phyloP scores from a whole-genome alignment of 352 stramenopile species.

The Globisporangium orthogonon region DNA sequence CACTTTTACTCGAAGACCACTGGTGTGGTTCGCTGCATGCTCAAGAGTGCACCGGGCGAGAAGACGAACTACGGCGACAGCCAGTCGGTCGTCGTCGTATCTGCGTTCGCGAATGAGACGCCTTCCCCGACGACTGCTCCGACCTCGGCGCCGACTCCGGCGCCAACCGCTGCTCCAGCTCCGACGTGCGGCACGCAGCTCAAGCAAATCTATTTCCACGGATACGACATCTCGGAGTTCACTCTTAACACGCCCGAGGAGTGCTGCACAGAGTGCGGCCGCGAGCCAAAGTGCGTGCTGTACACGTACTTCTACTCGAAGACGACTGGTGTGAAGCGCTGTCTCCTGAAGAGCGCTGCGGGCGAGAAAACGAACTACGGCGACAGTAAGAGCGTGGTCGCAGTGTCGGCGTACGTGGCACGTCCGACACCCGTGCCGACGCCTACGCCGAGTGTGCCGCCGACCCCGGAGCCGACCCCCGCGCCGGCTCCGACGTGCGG shows the following conservation, averaged over 20 bases:
- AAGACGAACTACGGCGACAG: slow-evolving; percentile 8
- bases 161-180: not conserved
- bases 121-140: not conserved
- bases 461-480: not conserved
- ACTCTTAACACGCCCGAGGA: slow-evolving; percentile 3
- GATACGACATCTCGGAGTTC: slow-evolving; percentile 6
- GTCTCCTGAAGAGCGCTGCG: slow-evolving; percentile 1
- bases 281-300: slow-evolving; percentile 2
- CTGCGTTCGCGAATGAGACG: slow-evolving; percentile 2
- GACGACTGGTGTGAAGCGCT: slow-evolving; percentile 8
- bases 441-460: not conserved
- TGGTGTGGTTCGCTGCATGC: slow-evolving; percentile 1
- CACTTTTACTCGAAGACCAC: slow-evolving; percentile 7
- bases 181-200: slow-evolving; percentile 6
- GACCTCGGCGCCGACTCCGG: not conserved
- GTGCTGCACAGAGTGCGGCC: slow-evolving; percentile 5
- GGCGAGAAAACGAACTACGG: slow-evolving; percentile 10
- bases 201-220: slow-evolving; percentile 12
- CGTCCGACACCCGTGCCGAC: not conserved
- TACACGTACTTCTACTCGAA: slow-evolving; percentile 11
- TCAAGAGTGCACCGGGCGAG: not conserved
- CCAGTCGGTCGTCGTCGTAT: slow-evolving; percentile 1
- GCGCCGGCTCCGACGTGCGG: slow-evolving; percentile 1
- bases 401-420: not conserved
- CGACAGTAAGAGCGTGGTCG: slow-evolving; percentile 5